Percentiles rank a stretch among this genome's conserved stretches.
Conservation (phyloP, 352 stramenopile species). For the Thalassiosira sp. region DNA sequence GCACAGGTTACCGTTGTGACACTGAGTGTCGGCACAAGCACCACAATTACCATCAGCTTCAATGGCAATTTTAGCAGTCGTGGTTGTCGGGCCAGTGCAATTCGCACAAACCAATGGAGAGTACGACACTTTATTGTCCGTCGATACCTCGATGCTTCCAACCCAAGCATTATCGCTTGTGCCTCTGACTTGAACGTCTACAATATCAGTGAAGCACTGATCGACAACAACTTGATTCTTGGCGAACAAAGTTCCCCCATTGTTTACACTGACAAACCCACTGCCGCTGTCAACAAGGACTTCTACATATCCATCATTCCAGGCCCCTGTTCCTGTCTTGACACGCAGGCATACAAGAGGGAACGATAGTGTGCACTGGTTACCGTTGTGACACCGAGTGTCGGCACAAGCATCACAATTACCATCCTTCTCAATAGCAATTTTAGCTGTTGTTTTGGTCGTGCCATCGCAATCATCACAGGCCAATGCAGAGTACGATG, state of each 20-base stretch:
- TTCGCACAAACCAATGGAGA: neutral
- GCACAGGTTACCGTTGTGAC: no score
- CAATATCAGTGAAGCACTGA: neutral
- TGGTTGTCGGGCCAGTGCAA: no score
- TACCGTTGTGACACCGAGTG: neutral
- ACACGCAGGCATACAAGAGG: neutral
- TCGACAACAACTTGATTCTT: neutral
- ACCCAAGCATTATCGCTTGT: neutral
- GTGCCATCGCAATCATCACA: neutral
- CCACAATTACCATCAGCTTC: no score
- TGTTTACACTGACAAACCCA: neutral
- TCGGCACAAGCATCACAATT: neutral
- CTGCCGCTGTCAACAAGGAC: neutral
- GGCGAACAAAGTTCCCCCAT: neutral
- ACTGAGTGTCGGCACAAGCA: no score
- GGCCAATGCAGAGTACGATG: neutral
- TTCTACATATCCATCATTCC: neutral
- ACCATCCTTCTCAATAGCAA: neutral
- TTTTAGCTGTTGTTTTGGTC: neutral
- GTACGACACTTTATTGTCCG: neutral
- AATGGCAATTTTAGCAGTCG: no score
- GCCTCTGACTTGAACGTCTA: neutral
- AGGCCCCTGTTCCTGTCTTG: neutral
- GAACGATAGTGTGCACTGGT: neutral
- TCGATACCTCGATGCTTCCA: neutral